A percentile compares a stretch with the other conserved stretches of the same genome.
These are phyloP conservation scores for Colletotrichum theobromicola DNA, from an alignment of 2,329 filamentous ascomycete genomes.

Conservation along the genomic window DNA sequence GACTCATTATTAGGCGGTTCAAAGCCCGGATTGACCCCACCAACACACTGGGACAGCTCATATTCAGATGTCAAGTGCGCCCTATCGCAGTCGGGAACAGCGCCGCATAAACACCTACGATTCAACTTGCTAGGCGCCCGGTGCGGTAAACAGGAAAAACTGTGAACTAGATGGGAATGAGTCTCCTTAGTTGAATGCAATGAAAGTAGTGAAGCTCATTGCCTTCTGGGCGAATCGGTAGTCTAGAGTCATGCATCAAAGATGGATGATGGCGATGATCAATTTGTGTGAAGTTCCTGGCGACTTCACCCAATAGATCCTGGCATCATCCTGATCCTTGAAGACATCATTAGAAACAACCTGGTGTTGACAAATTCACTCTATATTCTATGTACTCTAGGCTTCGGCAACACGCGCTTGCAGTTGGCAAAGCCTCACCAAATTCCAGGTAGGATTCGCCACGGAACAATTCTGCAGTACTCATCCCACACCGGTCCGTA, in stretches of 20 bases:
- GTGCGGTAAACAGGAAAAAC: neutral
- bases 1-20: neutral
- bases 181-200: neutral
- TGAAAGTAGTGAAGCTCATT: neutral
- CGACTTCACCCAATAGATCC: neutral
- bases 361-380: neutral
- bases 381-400: neutral
- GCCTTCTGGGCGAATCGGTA: neutral
- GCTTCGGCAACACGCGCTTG: neutral
- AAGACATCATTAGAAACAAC: neutral
- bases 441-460: constrained; percentile 41
- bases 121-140: neutral
- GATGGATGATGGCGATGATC: neutral
- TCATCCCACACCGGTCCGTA: constrained; percentile 49
- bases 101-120: neutral
- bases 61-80: neutral
- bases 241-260: neutral
- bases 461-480: constrained; percentile 46
- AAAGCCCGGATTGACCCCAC: neutral
- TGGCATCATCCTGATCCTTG: neutral
- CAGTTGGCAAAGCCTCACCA: constrained; percentile 22
- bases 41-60: neutral
- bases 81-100: neutral
- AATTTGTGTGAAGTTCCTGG: neutral
- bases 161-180: no score